A percentile compares a stretch with the other conserved stretches of the same genome.
Evolutionary conservation across 768 basidiomycete species (phyloP).

Genomic region (Kwoniella europaea): DNA sequence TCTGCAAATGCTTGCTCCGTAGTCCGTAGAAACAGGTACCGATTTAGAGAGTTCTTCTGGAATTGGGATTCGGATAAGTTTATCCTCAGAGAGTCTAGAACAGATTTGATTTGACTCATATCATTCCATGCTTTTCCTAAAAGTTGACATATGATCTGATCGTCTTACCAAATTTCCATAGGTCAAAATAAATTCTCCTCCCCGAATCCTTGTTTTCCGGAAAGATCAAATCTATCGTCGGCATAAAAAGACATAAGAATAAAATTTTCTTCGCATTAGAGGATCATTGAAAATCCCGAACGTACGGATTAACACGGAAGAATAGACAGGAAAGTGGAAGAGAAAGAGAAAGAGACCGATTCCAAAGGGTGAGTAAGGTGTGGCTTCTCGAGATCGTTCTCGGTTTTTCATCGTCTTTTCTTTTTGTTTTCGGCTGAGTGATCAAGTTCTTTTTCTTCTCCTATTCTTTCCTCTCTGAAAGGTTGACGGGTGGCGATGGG

Average conservation of each 20-base stretch:
- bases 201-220: constrained; percentile 8
- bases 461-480: background rate
- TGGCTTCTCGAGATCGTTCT: constrained; percentile 3
- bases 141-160: constrained; percentile 14
- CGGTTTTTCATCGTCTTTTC: background rate
- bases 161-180: constrained; percentile 11
- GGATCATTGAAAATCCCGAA: background rate
- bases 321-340: background rate
- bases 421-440: background rate
- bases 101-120: background rate
- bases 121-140: no score
- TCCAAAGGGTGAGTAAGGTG: constrained; percentile 11
- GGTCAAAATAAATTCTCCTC: background rate
- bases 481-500: background rate
- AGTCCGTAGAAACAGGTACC: background rate
- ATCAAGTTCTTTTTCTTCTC: background rate
- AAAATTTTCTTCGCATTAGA: background rate
- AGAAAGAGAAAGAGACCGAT: background rate
- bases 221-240: background rate
- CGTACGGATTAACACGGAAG: constrained; percentile 1
- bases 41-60: background rate
- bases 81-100: background rate
- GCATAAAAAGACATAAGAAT: background rate
- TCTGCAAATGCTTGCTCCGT: background rate
- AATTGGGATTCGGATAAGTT: background rate